A percentile compares a stretch with the other conserved stretches of the same genome.
Evolutionary conservation across 2,329 filamentous ascomycete species (phyloP).

Genomic region (Curvularia verruculosa): DNA sequence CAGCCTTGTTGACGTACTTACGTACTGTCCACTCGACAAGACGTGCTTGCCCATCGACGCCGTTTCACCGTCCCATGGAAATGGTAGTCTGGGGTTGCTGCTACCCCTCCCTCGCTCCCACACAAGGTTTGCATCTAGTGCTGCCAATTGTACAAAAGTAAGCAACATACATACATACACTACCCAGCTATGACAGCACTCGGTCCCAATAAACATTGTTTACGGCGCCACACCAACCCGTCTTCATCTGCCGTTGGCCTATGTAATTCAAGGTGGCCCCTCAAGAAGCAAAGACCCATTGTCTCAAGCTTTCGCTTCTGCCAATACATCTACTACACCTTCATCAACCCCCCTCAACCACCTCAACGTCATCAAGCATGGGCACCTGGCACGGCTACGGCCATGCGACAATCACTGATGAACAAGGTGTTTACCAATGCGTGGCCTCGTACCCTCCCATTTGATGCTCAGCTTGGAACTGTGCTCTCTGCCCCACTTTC

Average conservation of each 20-base stretch:
- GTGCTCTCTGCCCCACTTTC: constrained; percentile 5
- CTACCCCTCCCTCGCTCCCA: not conserved
- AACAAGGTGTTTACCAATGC: not conserved
- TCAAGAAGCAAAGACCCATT: not conserved
- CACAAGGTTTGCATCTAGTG: not conserved
- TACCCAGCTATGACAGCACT: not conserved
- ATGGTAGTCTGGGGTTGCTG: constrained; percentile 1
- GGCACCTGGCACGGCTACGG: constrained; percentile 4
- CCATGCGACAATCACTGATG: constrained; percentile 1
- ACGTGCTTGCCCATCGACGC: not conserved
- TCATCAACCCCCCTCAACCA: not conserved
- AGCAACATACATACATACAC: not conserved
- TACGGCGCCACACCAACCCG: not conserved
- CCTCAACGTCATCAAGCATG: constrained; percentile 7
- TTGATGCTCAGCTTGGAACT: not conserved
- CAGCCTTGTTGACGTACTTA: not conserved
- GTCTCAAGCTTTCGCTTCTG: not conserved
- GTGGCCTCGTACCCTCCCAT: not conserved
- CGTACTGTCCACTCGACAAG: not conserved
- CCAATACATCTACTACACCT: not conserved
- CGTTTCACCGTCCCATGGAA: constrained; percentile 8
- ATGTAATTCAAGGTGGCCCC: not conserved
- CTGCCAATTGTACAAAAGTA: not conserved
- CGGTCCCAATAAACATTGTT: not conserved
- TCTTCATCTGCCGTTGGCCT: not conserved